Base-by-base conservation (phyloP, 2,329 filamentous ascomycete species). In the Aspergillus pseudotamarii region DNA sequence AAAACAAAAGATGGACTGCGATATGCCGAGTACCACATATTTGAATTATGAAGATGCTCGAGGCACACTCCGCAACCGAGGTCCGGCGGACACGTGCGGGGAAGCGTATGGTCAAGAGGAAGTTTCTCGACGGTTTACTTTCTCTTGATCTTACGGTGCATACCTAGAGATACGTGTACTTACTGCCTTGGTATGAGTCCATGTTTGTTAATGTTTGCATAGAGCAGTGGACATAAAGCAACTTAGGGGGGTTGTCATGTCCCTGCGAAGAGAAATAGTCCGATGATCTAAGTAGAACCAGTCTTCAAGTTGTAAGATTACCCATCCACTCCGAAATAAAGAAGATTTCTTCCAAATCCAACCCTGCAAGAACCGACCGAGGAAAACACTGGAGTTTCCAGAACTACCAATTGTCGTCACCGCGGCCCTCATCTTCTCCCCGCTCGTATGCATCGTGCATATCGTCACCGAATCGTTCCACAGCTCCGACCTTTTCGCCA, bases 371-470 rank as follows among this genome's bases (percentile, higher is more conserved):
- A 53, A 12, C 14, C 30, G 19, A 53, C 26, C 19, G 28, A 11
- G 26, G 16, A 11, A 32, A 10, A 32, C n/a, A 21, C 36, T 14
- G 19, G 32, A 54, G 11, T 34, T 30, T 34, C n/a, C 30, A 57
- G 23, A 57, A 60, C 28, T 43, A 64, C 64, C 62, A 66, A 32
- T 43, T 11, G 32, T 62, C 36, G 34, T 68, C 72, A 28, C 64
- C 66, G 73, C 75, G 51, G 19, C 69, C 72, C 60, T 74, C 71
- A 4, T 59, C 72, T 59, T 75, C 71, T 5, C 80, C 80, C 59
- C 76, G 71, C 66, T 83, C 81, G 68, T 82, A 83, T 16, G 79
- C 73, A 71, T 80, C 66, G 45, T 78, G 78, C 21, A 83, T 67
- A 51, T 79, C 69, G 63, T 82, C 79, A 0, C 73, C 80, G 63